Conservation (phyloP, 1,284 basidiomycete species). For the Hymenochaete sp. region DNA sequence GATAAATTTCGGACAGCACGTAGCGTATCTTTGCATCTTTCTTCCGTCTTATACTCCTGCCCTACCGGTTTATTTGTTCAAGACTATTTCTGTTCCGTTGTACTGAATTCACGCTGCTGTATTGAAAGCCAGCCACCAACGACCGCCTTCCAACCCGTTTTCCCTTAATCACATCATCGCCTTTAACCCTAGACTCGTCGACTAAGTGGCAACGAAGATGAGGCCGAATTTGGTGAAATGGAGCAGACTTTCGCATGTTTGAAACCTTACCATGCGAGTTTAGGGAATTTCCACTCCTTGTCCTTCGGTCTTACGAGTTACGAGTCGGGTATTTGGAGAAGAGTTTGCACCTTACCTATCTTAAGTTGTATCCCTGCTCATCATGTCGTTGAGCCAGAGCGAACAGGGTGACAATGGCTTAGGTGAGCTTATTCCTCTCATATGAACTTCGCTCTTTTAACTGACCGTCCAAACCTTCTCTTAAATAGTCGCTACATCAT, state of each 20-base stretch:
- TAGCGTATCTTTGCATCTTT: no score
- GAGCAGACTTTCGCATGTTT: conserved; percentile 89
- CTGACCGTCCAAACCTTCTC: no score
- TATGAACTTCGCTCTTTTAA: conserved; percentile 4
- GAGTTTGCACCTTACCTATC: conserved; percentile 89
- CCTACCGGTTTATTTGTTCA: no score
- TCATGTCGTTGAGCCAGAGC: conserved; percentile 79
- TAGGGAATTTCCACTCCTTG: conserved; percentile 95
- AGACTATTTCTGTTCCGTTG: no score
- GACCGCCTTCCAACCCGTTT: no score
- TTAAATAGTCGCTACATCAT: conserved; percentile 42
- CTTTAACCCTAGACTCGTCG: no score
- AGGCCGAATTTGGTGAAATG: conserved; percentile 95
- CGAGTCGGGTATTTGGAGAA: conserved; percentile 92
- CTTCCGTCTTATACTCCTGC: no score
- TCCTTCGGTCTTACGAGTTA: conserved; percentile 99
- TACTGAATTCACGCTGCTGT: no score
- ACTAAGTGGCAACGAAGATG: conserved; percentile 75
- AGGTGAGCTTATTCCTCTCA: conserved; percentile 30
- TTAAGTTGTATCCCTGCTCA: conserved; percentile 79
- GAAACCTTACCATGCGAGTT: conserved; percentile 77
- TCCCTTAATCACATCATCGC: no score
- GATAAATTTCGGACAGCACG: no score
- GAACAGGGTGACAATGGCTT: conserved; percentile 66
- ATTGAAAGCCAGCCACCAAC: no score